A percentile compares a stretch with the other conserved stretches of the same genome.
phyloP scores from a whole-genome alignment of 768 basidiomycete genomes.

The Pseudohyphozyma bogoriensis region DNA sequence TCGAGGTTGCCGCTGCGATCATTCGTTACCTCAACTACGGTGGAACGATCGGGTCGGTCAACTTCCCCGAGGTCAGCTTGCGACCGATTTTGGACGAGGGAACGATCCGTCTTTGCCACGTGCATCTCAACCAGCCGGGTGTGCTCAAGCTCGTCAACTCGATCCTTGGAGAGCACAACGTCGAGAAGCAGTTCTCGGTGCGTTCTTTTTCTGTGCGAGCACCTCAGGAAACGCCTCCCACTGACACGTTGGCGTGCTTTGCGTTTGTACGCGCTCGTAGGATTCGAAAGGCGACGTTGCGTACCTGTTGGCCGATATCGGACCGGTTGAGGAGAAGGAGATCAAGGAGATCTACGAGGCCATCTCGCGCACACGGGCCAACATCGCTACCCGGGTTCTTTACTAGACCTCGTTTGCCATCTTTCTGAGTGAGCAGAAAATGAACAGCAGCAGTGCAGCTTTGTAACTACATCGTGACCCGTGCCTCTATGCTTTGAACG shows the following conservation, averaged over 20 bases:
- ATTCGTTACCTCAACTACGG: slow-evolving; percentile 86
- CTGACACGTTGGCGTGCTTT: neutral
- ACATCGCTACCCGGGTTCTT: slow-evolving; percentile 29
- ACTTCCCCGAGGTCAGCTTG: slow-evolving; percentile 97
- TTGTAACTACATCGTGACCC: too few relatives aligned
- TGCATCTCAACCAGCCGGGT: slow-evolving; percentile 86
- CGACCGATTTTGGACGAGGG: slow-evolving; percentile 80
- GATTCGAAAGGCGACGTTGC: slow-evolving; percentile 75
- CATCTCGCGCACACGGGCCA: slow-evolving; percentile 21
- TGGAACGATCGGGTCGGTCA: slow-evolving; percentile 82
- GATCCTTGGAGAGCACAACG: slow-evolving; percentile 85
- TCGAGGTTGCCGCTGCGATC: slow-evolving; percentile 79
- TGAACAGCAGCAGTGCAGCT: too few relatives aligned
- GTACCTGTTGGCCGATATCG: slow-evolving; percentile 95
- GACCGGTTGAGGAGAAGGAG: slow-evolving; percentile 71
- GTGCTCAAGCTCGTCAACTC: slow-evolving; percentile 93
- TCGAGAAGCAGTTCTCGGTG: slow-evolving; percentile 96
- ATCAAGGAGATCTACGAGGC: slow-evolving; percentile 61
- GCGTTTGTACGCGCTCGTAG: neutral
- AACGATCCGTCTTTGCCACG: slow-evolving; percentile 80
- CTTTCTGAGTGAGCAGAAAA: too few relatives aligned
- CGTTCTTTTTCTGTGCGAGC: neutral
- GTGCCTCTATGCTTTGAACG: too few relatives aligned
- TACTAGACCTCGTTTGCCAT: too few relatives aligned
- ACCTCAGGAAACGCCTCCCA: neutral